Evolutionary conservation across 2,329 filamentous ascomycete genomes (phyloP).

Genomic region (Dactylonectria estremocensis): DNA sequence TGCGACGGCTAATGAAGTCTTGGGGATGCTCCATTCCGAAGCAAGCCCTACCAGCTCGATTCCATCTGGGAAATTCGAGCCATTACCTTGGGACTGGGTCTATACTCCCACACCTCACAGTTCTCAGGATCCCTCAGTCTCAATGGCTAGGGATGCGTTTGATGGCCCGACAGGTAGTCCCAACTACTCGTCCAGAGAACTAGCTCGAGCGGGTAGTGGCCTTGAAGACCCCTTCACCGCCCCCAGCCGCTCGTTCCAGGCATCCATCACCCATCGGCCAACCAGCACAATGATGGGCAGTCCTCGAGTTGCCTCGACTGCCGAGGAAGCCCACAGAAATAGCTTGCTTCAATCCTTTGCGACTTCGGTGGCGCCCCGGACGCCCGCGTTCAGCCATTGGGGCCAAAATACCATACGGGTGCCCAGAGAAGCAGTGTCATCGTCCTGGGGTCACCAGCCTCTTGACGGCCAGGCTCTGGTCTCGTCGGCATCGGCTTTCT

Average conservation of each 20-base stretch:
- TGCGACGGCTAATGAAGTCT: slow-evolving; percentile 65
- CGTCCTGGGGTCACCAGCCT: slow-evolving; percentile 39
- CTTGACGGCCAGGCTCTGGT: slow-evolving; percentile 39
- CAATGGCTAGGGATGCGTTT: slow-evolving; percentile 48
- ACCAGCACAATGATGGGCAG: slow-evolving; percentile 39
- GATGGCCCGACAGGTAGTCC: slow-evolving; percentile 43
- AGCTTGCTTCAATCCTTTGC: slow-evolving; percentile 55
- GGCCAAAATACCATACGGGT: slow-evolving; percentile 43
- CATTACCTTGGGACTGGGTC: slow-evolving; percentile 68
- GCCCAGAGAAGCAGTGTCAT: slow-evolving; percentile 35
- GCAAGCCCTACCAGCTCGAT: slow-evolving; percentile 50
- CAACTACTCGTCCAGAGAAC: slow-evolving; percentile 40
- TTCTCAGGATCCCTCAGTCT: slow-evolving; percentile 37
- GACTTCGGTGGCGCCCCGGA: slow-evolving; percentile 46
- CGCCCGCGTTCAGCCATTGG: slow-evolving; percentile 53
- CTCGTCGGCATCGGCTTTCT: slow-evolving; percentile 58
- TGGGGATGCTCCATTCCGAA: slow-evolving; percentile 58
- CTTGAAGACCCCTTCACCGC: slow-evolving; percentile 54
- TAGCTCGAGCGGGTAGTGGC: slow-evolving; percentile 25
- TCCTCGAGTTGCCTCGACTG: slow-evolving; percentile 36
- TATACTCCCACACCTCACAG: slow-evolving; percentile 54
- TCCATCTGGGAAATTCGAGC: slow-evolving; percentile 52
- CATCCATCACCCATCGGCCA: slow-evolving; percentile 26
- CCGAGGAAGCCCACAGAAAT: slow-evolving; percentile 53
- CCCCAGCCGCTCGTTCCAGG: slow-evolving; percentile 42